Evolutionary conservation across 495 filamentous ascomycete genomes (phyloP).

Genomic region (Penicillium verhagenii): DNA sequence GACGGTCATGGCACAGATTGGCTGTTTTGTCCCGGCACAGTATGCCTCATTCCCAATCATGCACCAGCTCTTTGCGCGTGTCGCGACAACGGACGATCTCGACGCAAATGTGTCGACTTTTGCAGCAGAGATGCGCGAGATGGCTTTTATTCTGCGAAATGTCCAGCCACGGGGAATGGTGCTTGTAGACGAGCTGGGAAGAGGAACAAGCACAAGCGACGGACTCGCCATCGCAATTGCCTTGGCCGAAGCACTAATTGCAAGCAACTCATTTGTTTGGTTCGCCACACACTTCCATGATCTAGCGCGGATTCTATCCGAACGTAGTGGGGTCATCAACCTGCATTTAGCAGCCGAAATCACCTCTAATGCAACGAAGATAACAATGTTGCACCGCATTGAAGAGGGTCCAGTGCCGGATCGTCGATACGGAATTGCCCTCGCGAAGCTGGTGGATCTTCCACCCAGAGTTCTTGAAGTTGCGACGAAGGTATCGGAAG

Average conservation of each 20-base stretch:
- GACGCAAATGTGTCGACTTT: conserved; percentile 93
- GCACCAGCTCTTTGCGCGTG: conserved; percentile 80
- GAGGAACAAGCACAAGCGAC: conserved; percentile 87
- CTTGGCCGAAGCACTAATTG: conserved; percentile 80
- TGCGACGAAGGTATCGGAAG: conserved; percentile 62
- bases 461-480: conserved; percentile 63
- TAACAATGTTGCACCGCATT: conserved; percentile 87
- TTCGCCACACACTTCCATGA: conserved; percentile 93
- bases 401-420: conserved; percentile 66
- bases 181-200: conserved; percentile 90
- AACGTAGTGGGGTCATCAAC: conserved; percentile 73
- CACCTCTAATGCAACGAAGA: conserved; percentile 44
- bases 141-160: conserved; percentile 83
- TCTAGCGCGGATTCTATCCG: conserved; percentile 71
- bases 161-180: conserved; percentile 72
- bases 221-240: conserved; percentile 87
- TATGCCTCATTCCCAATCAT: conserved; percentile 80
- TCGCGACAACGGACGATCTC: conserved; percentile 84
- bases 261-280: conserved; percentile 75
- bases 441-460: conserved; percentile 75
- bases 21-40: conserved; percentile 83
- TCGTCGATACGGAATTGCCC: conserved; percentile 71
- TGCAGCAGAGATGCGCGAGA: conserved; percentile 92
- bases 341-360: conserved; percentile 77
- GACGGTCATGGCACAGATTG: conserved; percentile 89